Conservation (phyloP, 108 stramenopile genomes). For the Cyclotella atomus region DNA sequence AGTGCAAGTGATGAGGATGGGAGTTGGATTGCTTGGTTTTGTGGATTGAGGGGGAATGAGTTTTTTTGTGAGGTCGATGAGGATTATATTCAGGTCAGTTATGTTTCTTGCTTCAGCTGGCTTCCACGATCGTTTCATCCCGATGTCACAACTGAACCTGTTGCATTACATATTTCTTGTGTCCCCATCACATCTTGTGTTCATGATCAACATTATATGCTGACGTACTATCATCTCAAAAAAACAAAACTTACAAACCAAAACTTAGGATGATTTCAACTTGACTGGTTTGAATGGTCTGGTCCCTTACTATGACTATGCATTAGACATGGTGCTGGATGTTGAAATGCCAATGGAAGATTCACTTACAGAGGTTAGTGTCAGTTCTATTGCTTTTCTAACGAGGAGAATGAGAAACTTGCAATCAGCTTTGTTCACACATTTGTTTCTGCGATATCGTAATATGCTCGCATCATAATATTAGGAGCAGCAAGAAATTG, state of each 20-base stretch:
- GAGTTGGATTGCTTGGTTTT: conserved; percentile 99
- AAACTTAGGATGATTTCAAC: conserved; percentile 99
- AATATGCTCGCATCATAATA: too few species aligned
- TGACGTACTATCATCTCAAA: not conserved
- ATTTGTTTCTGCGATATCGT: not conserved
- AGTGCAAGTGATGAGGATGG: conserved; percentile 92
- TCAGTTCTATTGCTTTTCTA: too few species aligned
- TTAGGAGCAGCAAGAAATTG: conserved; percentile 98
- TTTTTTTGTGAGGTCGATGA: conserved; percentile 98
- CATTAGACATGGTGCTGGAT: conserved; percentile 99
- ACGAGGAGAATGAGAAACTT: too few species aligned
- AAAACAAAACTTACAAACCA: not conserved
- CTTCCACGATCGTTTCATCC: too few species aligned
- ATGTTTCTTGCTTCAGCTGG: not conserved
- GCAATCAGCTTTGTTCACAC: not conserved
- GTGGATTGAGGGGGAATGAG: conserved; percentile 95
- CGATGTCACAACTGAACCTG: too few species aligned
- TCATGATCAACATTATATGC: too few species aligned
- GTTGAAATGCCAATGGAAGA: conserved; percentile 95
- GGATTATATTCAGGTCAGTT: conserved; percentile 94
- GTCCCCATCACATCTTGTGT: too few species aligned
- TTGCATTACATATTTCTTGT: too few species aligned
- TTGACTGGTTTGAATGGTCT: conserved; percentile 91
- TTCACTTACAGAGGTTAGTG: conserved; percentile 66
- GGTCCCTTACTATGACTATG: conserved; percentile 99